These are phyloP conservation scores for Cronartium ribicola DNA, from an alignment of 1,284 basidiomycete species.

Conservation along the genomic window DNA sequence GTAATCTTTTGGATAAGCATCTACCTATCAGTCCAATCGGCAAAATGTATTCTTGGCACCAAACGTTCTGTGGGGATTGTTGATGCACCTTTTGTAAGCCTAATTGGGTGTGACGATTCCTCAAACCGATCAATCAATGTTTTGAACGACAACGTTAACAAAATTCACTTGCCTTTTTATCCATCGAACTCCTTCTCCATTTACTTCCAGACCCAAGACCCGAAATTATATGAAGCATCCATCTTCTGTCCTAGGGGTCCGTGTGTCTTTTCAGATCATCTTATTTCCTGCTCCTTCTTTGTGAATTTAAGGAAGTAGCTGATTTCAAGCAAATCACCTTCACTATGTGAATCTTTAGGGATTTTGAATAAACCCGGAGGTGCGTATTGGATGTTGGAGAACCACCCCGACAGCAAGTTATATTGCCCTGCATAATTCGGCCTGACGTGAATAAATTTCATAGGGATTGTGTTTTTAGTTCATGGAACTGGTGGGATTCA, in stretches of 20 bases:
- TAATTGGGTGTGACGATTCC: not conserved
- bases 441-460: not conserved
- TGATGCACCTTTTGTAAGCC: slow-evolving; percentile 31
- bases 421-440: not conserved
- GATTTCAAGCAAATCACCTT: not conserved
- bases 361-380: slow-evolving; percentile 21
- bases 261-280: not conserved
- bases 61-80: too few relatives aligned
- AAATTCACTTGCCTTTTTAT: not conserved
- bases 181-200: not conserved
- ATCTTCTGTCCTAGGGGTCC: slow-evolving; percentile 24
- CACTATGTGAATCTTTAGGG: not conserved
- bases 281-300: not conserved
- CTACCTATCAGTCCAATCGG: too few relatives aligned
- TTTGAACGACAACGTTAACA: not conserved
- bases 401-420: not conserved
- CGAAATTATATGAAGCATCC: slow-evolving; percentile 2
- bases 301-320: not conserved
- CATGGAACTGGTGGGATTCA: slow-evolving; percentile 23
- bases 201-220: slow-evolving; percentile 3
- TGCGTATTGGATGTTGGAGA: not conserved
- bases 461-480: slow-evolving; percentile 22
- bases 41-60: too few relatives aligned
- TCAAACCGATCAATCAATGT: too few relatives aligned
- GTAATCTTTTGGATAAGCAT: too few relatives aligned